A percentile compares a stretch with the other conserved stretches of the same genome.
Conservation (phyloP, 2,329 filamentous ascomycete genomes). For the Pseudogymnoascus sp. region DNA sequence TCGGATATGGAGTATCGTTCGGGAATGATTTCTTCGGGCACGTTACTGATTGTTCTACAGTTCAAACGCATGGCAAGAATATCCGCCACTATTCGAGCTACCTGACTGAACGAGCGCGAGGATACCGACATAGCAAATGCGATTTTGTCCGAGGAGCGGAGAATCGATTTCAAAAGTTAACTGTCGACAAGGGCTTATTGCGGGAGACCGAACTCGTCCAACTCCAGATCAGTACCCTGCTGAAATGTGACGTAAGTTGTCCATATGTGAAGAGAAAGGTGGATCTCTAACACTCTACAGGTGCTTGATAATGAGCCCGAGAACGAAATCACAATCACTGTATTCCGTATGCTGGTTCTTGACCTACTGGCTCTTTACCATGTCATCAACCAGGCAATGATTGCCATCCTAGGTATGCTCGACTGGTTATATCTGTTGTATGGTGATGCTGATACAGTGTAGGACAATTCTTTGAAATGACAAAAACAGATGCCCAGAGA, state of each 20-base stretch:
- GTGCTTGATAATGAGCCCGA: constrained; percentile 82
- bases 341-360: constrained; percentile 84
- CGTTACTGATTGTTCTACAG: constrained; percentile 40
- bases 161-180: constrained; percentile 74
- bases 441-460: constrained; percentile 19
- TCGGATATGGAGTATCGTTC: not conserved
- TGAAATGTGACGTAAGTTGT: constrained; percentile 80
- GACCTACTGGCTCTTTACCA: constrained; percentile 88
- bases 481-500: constrained; percentile 83
- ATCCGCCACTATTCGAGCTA: constrained; percentile 90
- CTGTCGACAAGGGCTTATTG: constrained; percentile 85
- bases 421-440: not conserved
- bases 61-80: constrained; percentile 90
- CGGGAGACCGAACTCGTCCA: constrained; percentile 90
- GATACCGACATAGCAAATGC: constrained; percentile 75
- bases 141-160: constrained; percentile 86
- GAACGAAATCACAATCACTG: constrained; percentile 93
- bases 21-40: not conserved
- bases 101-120: constrained; percentile 71
- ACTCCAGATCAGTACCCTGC: constrained; percentile 73
- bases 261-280: not conserved
- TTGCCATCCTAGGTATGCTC: constrained; percentile 80
- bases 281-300: constrained; percentile 38
- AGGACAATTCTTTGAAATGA: constrained; percentile 99
- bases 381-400: constrained; percentile 92